These are phyloP conservation scores for Leccinum angustisporum DNA, from an alignment of 1,284 basidiomycete species.

Conservation along the genomic window DNA sequence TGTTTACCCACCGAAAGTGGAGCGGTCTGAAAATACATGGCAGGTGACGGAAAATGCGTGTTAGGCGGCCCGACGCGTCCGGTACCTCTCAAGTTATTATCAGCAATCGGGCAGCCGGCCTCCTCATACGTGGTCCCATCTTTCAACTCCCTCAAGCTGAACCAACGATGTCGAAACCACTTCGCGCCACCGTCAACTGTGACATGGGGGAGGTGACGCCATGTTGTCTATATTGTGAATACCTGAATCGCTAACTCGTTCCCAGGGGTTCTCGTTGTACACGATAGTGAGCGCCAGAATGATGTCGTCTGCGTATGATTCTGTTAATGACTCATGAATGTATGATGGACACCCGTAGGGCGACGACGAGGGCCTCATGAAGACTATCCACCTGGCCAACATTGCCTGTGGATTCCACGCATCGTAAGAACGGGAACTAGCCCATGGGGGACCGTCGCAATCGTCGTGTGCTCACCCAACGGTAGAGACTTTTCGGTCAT, in stretches of 20 bases:
- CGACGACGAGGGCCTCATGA: constrained; percentile 61
- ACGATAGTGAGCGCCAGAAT: constrained; percentile 39
- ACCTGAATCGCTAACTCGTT: constrained; percentile 2
- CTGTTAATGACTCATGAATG: background rate
- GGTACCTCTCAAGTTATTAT: background rate
- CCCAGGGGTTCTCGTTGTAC: constrained; percentile 56
- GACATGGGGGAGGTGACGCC: constrained; percentile 59
- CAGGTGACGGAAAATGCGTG: too few species aligned
- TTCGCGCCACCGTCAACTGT: constrained; percentile 56
- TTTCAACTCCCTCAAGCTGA: background rate
- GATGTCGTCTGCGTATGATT: background rate
- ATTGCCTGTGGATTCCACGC: constrained; percentile 67
- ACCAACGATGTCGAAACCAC: constrained; percentile 24
- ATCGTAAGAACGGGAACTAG: constrained; percentile 51
- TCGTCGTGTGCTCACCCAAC: background rate
- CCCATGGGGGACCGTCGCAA: too few species aligned
- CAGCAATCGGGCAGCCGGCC: background rate
- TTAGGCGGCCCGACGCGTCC: constrained; percentile 7
- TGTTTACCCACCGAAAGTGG: background rate
- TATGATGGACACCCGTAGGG: constrained; percentile 37
- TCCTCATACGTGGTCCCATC: background rate
- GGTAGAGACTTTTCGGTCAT: constrained; percentile 60
- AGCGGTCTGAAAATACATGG: background rate
- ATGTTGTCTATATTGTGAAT: background rate
- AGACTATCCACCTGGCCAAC: constrained; percentile 62